Conservation (phyloP, 2,329 filamentous ascomycete genomes). For the Tolypocladium ophioglossoides region DNA sequence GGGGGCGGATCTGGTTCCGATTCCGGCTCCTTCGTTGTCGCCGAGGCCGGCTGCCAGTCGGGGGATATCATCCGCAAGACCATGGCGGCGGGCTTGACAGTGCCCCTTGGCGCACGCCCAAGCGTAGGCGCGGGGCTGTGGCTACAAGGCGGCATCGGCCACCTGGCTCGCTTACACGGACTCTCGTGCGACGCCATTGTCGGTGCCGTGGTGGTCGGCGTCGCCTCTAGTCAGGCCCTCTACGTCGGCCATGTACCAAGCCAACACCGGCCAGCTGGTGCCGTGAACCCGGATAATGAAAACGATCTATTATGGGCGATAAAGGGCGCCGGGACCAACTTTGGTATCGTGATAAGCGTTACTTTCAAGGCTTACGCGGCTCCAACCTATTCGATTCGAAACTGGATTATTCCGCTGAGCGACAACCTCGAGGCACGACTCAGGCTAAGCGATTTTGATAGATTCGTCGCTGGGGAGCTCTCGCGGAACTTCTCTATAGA, state of each 20-base stretch:
- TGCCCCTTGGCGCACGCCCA: conserved; percentile 50
- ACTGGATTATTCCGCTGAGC: conserved; percentile 28
- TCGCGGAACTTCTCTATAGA: no score
- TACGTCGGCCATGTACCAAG: conserved; percentile 31
- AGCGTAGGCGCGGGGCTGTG: conserved; percentile 53
- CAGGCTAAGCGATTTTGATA: no score
- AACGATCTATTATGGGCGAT: conserved; percentile 45
- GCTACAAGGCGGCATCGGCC: conserved; percentile 56
- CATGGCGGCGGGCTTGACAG: conserved; percentile 24
- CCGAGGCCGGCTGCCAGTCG: no score
- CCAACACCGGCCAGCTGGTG: no score
- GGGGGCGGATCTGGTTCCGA: no score
- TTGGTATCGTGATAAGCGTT: conserved; percentile 45
- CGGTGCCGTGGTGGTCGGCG: conserved; percentile 47
- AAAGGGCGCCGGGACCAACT: conserved; percentile 48
- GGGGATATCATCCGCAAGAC: no score
- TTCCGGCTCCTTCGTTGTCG: no score
- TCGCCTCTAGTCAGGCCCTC: conserved; percentile 34
- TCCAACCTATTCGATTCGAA: conserved; percentile 26
- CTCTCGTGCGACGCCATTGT: conserved; percentile 49
- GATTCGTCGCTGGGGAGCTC: no score
- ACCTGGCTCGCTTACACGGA: conserved; percentile 42
- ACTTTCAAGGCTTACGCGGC: conserved; percentile 35
- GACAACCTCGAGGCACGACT: conserved; percentile 3
- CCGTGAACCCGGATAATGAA: conserved; percentile 36